Conservation (phyloP, 1,284 basidiomycete genomes). For the Cystobasidium slooffiae region DNA sequence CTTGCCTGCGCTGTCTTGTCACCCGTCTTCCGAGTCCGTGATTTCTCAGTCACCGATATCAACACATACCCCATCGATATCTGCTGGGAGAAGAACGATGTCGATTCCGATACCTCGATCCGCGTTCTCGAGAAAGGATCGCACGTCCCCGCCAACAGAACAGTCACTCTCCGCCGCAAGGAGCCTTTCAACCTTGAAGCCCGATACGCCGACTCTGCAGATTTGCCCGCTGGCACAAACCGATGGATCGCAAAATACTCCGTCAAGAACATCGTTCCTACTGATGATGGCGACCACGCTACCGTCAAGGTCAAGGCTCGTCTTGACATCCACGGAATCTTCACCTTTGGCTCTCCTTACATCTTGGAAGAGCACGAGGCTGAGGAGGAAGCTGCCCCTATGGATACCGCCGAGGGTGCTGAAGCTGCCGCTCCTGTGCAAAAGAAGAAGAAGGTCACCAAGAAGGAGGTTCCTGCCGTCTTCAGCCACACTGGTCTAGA, state of each 20-base stretch:
- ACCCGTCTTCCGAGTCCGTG: conserved; percentile 91
- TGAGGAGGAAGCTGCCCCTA: conserved; percentile 58
- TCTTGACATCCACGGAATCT: conserved; percentile 79
- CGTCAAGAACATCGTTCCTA: conserved; percentile 73
- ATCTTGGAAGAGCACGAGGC: conserved; percentile 69
- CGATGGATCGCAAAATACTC: conserved; percentile 79
- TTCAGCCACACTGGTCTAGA: conserved; percentile 69
- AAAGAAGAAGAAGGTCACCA: conserved; percentile 70
- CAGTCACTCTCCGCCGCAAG: conserved; percentile 90
- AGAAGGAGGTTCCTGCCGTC: conserved; percentile 71
- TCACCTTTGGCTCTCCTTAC: conserved; percentile 83
- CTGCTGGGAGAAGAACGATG: conserved; percentile 73
- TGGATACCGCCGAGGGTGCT: conserved; percentile 70
- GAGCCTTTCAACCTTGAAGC: conserved; percentile 84
- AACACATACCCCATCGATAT: conserved; percentile 84
- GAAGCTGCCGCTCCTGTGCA: conserved; percentile 57
- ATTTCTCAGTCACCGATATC: conserved; percentile 84
- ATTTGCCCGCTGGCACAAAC: conserved; percentile 76
- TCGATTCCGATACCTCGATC: conserved; percentile 83
- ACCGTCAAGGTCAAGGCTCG: conserved; percentile 87
- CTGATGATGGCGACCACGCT: conserved; percentile 71
- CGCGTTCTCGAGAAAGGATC: conserved; percentile 83
- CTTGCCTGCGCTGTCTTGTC: conserved; percentile 93
- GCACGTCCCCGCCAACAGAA: conserved; percentile 84
- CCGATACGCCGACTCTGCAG: conserved; percentile 70